Conservation (phyloP, 140 eudicot genomes). For the Anethum foeniculum region DNA sequence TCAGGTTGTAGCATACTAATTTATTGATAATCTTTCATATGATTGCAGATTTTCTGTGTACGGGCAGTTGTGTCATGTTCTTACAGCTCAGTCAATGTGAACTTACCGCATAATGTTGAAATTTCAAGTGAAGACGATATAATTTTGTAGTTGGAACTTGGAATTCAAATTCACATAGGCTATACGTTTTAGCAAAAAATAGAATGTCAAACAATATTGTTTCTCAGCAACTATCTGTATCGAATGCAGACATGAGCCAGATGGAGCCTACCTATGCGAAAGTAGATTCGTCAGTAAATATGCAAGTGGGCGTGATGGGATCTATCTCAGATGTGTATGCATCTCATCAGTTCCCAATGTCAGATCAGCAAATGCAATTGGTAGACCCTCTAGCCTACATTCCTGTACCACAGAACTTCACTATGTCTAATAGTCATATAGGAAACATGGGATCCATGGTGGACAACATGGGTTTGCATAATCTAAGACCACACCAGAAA, state of each 20-base stretch:
- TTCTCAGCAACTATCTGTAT: slow-evolving; percentile 30
- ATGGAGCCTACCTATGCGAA: slow-evolving; percentile 29
- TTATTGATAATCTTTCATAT: not conserved
- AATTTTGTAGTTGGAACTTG: not conserved
- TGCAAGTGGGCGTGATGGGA: slow-evolving; percentile 23
- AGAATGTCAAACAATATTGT: slow-evolving; percentile 44
- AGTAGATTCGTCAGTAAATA: slow-evolving; percentile 31
- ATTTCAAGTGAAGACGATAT: not conserved
- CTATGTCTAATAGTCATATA: slow-evolving; percentile 11
- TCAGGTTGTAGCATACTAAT: not conserved
- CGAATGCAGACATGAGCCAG: slow-evolving; percentile 29
- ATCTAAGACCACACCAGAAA: slow-evolving; percentile 15
- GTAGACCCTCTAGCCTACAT: slow-evolving; percentile 18
- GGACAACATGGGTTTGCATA: slow-evolving; percentile 12
- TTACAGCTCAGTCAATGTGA: not conserved
- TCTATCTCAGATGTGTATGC: slow-evolving; percentile 23
- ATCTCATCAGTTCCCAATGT: slow-evolving; percentile 18
- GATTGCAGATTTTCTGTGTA: not conserved
- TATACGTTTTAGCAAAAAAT: not conserved
- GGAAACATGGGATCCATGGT: slow-evolving; percentile 12
- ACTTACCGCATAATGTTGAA: not conserved
- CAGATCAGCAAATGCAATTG: slow-evolving; percentile 20
- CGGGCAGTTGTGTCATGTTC: not conserved
- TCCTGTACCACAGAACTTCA: slow-evolving; percentile 14
- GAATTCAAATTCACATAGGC: not conserved